A percentile compares a stretch with the other conserved stretches of the same genome.
These are phyloP conservation scores for Penicillium canariense DNA, from an alignment of 495 filamentous ascomycete species.

Conservation along the genomic window DNA sequence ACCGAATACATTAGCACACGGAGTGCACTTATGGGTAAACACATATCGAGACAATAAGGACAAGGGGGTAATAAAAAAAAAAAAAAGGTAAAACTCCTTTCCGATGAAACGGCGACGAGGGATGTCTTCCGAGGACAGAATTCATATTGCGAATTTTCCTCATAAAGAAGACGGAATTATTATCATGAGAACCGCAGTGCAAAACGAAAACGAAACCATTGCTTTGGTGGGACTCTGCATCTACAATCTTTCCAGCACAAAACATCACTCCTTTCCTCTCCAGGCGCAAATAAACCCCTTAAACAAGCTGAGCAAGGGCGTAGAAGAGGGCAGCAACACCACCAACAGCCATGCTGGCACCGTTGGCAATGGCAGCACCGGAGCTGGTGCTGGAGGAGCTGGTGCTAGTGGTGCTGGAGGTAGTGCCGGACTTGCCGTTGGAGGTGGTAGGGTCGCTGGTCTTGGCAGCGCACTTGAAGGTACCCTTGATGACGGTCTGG, in stretches of 20 bases:
- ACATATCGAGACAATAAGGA: conserved; percentile 21
- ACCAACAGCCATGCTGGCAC: conserved; percentile 42
- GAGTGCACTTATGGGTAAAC: conserved; percentile 12
- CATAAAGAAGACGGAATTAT: conserved; percentile 47
- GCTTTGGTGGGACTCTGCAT: conserved; percentile 36
- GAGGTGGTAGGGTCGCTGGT: conserved; percentile 40
- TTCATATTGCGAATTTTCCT: conserved; percentile 36
- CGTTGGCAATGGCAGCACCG: conserved; percentile 40
- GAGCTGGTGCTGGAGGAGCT: conserved; percentile 31
- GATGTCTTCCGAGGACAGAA: conserved; percentile 28
- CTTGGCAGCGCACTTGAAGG: conserved; percentile 53
- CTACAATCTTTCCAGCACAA: conserved; percentile 24
- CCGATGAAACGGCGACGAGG: conserved; percentile 19
- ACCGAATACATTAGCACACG: conserved; percentile 27
- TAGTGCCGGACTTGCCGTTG: conserved; percentile 39
- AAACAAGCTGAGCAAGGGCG: conserved; percentile 48
- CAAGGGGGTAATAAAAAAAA: conserved; percentile 17
- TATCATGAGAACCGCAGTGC: conserved; percentile 46
- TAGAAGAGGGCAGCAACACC: conserved; percentile 45
- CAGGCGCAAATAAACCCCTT: conserved; percentile 20
- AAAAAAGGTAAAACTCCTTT: conserved; percentile 29
- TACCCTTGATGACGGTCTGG: conserved; percentile 57
- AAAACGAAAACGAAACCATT: conserved; percentile 38
- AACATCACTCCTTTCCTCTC: conserved; percentile 8
- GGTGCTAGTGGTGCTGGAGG: conserved; percentile 41